These are phyloP conservation scores for Smallanthus sonchifolius DNA, from an alignment of 129 eudicot species.

Conservation along the genomic window DNA sequence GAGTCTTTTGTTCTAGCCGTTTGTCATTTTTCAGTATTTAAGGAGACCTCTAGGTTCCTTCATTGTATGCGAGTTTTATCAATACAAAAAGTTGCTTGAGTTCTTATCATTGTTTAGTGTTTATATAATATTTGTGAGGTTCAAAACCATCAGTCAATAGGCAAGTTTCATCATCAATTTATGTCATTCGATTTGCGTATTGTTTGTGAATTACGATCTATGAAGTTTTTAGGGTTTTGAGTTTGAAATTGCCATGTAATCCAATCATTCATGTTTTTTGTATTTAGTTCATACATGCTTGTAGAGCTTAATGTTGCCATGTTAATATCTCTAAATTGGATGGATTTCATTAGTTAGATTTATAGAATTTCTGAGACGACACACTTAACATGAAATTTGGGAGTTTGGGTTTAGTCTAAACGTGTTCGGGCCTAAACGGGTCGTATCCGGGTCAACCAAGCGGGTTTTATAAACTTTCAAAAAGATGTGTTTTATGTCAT, in stretches of 20 bases:
- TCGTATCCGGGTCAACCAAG: not conserved
- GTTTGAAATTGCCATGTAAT: slow-evolving; percentile 37
- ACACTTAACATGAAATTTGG: not conserved
- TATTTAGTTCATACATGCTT: not conserved
- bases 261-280: not conserved
- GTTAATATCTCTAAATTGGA: not conserved
- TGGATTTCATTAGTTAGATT: too few relatives aligned
- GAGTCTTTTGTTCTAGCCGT: too few relatives aligned
- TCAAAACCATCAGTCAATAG: slow-evolving; percentile 29
- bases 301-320: not conserved
- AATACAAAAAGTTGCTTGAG: too few relatives aligned
- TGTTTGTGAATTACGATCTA: not conserved
- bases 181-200: not conserved
- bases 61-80: too few relatives aligned
- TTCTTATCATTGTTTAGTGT: too few relatives aligned
- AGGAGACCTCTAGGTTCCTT: too few relatives aligned
- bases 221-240: not conserved
- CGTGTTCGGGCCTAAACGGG: not conserved
- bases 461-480: not conserved
- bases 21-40: too few relatives aligned
- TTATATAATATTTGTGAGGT: not conserved
- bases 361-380: not conserved
- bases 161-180: slow-evolving; percentile 16
- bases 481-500: not conserved
- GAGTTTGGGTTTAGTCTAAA: not conserved